Evolutionary conservation across 169 alveolate species (phyloP), one percentile per base, ranked within the genome.

Genomic region (Perkinsus marinus): DNA sequence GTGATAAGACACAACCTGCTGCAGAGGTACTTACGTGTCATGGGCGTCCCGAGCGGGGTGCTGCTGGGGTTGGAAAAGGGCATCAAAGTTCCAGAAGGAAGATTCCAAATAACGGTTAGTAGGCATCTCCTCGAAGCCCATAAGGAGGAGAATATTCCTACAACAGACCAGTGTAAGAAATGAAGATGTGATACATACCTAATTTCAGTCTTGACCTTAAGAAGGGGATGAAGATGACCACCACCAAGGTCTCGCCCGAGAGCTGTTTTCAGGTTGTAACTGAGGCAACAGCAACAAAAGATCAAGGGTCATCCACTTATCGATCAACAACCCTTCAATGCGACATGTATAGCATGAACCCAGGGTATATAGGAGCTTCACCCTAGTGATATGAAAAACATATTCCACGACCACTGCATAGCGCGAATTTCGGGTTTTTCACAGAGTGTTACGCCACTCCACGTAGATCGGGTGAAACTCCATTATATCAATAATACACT

Each of bases 41-140:
- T 99, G 99, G 30, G 98, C 97, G 94, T 99, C 99, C 69, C 99
- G 97, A 5, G 99, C 99, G 19, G 99, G 99, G 94, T 98, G 99
- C 93, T 98, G 98, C 95, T 99, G 99, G 17, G 99, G 99, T 93
- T 98, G 98, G 97, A 98, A 99, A 57, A 99, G 97, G 16, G 99
- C 96, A 94, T 99, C 99, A 95, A 99, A 99, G 95, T 99, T 98
- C 99, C 99, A 98, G 96, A 99, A 99, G 9, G 99, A 97, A 69
- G 99, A 96, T 95, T 98, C 99, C 30, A 99, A 99, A 95, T 96
- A 99, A 92, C 97, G 97, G 93, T 98, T 97, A 37, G 99, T 98
- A 38, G 98, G 98, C 99, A 99, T 98, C 95, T 99, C 99, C 96
- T 98, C 98, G 95, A 98, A 95, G 68, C 99, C 99, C 98, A 97